Percentiles rank a stretch among this genome's conserved stretches.
These are phyloP conservation scores for Solanum acaule DNA, from an alignment of 257 asterid genomes.

Conservation along the genomic window DNA sequence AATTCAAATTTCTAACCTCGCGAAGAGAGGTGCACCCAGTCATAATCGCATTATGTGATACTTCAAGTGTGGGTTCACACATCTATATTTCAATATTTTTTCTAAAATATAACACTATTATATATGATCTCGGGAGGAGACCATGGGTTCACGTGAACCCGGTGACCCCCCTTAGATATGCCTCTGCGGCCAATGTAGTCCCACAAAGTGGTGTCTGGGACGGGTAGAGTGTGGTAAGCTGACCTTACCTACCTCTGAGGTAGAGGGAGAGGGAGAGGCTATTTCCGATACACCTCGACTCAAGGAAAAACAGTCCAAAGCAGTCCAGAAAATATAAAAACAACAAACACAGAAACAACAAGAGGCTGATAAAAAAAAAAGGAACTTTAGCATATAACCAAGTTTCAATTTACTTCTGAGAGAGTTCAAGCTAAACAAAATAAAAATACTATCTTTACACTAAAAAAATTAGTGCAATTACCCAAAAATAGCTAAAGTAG, in stretches of 20 bases:
- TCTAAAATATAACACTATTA: too few relatives aligned
- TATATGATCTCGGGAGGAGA: too few relatives aligned
- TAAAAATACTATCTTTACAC: not conserved
- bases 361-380: not conserved
- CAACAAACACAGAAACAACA: not conserved
- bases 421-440: not conserved
- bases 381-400: not conserved
- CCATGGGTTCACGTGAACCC: too few relatives aligned
- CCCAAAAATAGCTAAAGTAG: constrained; percentile 30
- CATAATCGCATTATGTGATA: too few relatives aligned
- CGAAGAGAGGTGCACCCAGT: too few relatives aligned
- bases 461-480: not conserved
- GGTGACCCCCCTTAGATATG: too few relatives aligned
- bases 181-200: not conserved
- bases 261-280: not conserved
- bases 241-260: not conserved
- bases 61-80: too few relatives aligned
- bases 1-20: too few relatives aligned
- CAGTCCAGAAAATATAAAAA: not conserved
- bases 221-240: not conserved
- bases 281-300: not conserved
- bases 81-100: too few relatives aligned
- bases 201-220: not conserved
- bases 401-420: not conserved
- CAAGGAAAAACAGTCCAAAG: not conserved